Percentiles rank a stretch among this genome's conserved stretches.
Conservation (phyloP, 1,284 basidiomycete genomes). For the Phlebopus sp. region DNA sequence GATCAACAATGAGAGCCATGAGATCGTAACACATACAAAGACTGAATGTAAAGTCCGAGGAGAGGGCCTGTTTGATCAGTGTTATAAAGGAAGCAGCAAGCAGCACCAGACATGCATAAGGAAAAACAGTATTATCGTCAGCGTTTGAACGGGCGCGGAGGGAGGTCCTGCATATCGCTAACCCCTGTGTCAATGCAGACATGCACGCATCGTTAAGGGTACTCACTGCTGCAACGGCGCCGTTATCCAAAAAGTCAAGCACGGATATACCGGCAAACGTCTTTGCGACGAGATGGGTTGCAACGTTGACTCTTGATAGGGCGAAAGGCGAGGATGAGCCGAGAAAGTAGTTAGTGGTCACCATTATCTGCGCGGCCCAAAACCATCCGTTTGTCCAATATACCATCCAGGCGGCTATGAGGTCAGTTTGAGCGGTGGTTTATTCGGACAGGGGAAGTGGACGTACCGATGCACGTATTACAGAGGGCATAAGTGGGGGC, state of each 20-base stretch:
- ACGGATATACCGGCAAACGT: slow-evolving; percentile 35
- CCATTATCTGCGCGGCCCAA: slow-evolving; percentile 28
- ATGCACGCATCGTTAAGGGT: background rate
- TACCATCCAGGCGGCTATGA: slow-evolving; percentile 33
- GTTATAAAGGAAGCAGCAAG: background rate
- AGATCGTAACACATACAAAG: slow-evolving; percentile 1
- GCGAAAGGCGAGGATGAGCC: slow-evolving; percentile 23
- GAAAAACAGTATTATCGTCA: background rate
- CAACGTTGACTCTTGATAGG: slow-evolving; percentile 16
- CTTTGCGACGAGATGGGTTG: slow-evolving; percentile 34
- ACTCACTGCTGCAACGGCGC: slow-evolving; percentile 30
- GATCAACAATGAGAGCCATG: background rate
- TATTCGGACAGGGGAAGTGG: background rate
- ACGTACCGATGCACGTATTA: slow-evolving; percentile 34
- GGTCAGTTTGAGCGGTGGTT: background rate
- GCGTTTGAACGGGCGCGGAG: background rate
- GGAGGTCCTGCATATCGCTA: slow-evolving; percentile 6
- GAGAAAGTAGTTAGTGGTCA: slow-evolving; percentile 27
- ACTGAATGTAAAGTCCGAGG: slow-evolving; percentile 1
- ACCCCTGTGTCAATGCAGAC: background rate
- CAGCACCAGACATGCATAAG: background rate
- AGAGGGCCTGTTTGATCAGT: background rate
- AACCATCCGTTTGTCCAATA: slow-evolving; percentile 36
- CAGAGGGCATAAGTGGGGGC: slow-evolving; percentile 34
- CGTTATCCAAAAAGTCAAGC: slow-evolving; percentile 36